A percentile compares a stretch with the other conserved stretches of the same genome.
Conservation (phyloP, 2,329 filamentous ascomycete genomes). For the Plenodomus lindquistii region DNA sequence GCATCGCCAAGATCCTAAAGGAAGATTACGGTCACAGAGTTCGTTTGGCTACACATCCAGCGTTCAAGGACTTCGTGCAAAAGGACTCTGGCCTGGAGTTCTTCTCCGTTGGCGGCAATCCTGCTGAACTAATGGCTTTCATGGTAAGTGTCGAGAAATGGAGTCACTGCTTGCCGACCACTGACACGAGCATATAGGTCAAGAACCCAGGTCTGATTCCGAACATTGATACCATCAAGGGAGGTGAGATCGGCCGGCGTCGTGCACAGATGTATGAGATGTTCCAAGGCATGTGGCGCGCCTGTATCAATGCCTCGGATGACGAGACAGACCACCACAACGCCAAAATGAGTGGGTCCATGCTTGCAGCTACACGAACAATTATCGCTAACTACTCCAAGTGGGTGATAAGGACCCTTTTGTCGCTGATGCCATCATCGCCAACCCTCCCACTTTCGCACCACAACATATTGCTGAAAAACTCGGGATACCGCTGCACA, state of each 20-base stretch:
- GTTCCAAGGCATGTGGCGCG: constrained; percentile 81
- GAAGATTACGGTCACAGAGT: constrained; percentile 74
- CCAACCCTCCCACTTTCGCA: constrained; percentile 77
- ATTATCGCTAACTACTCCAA: constrained; percentile 16
- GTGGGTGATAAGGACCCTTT: constrained; percentile 70
- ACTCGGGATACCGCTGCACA: constrained; percentile 72
- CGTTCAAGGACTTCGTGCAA: constrained; percentile 75
- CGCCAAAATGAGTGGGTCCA: constrained; percentile 58
- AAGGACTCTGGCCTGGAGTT: constrained; percentile 75
- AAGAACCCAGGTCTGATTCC: constrained; percentile 81
- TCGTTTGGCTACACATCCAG: constrained; percentile 76
- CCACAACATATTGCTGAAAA: constrained; percentile 77
- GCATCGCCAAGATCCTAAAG: constrained; percentile 72
- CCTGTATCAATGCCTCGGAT: constrained; percentile 74
- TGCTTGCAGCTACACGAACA: no score
- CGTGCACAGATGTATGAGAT: constrained; percentile 76
- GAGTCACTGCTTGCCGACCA: neutral
- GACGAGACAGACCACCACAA: constrained; percentile 64
- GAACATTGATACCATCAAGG: constrained; percentile 70
- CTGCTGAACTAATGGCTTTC: constrained; percentile 81
- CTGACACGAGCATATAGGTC: neutral
- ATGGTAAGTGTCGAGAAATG: constrained; percentile 60
- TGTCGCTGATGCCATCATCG: constrained; percentile 80
- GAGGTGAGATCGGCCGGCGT: constrained; percentile 71
- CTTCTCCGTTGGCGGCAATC: constrained; percentile 78